Evolutionary conservation across 2,329 filamentous ascomycete genomes (phyloP), one percentile per base, ranked within the genome.

Genomic region (Calonectria fujianensis): DNA sequence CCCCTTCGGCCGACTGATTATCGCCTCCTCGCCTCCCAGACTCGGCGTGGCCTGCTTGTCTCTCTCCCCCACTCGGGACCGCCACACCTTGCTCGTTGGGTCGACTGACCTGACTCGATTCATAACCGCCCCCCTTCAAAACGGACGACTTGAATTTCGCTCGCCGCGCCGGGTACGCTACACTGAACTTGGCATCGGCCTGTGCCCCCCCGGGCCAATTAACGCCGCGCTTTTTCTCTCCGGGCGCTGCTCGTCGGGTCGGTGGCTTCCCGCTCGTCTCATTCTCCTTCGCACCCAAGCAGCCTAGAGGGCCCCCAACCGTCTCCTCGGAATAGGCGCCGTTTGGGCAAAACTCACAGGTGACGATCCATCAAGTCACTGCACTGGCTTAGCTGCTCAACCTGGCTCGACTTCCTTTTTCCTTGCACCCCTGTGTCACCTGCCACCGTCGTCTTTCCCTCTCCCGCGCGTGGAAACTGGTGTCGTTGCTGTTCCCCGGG

Each of bases 21-120:
- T 52, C 39, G 50, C 50, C 50, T 57, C 50, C 65, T 48, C 41
- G 41, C 41, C 45, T 35, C 64, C 65, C 65, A 54, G 52, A 54
- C 41, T 51, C 32, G 32, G 32, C 48, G 48, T 68, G 50, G 50
- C 24, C 41, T 48, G 20, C 41, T 48, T 48, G 41, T 48, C 45
- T 73, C 35, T 31, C 18, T 24, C 65, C 66, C 71, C 57, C 35
- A 71, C 78, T 64, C 71, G 71, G 63, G 54, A 65, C 72, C 63
- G 73, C 69, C 59, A 74, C 75, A 67, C 72, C 67, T 76, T 79
- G 68, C 75, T 73, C 57, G 45, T 32, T 74, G 68, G 54, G 74
- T 78, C 73, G 70, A 80, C 76, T 79, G 78, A 78, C 79, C 78
- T 79, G 73, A 79, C 70, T 75, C 73, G 78, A 77, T 75, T 79